phyloP scores from a whole-genome alignment of 1,284 basidiomycete species.

The Phellopilus nigrolimitatus region DNA sequence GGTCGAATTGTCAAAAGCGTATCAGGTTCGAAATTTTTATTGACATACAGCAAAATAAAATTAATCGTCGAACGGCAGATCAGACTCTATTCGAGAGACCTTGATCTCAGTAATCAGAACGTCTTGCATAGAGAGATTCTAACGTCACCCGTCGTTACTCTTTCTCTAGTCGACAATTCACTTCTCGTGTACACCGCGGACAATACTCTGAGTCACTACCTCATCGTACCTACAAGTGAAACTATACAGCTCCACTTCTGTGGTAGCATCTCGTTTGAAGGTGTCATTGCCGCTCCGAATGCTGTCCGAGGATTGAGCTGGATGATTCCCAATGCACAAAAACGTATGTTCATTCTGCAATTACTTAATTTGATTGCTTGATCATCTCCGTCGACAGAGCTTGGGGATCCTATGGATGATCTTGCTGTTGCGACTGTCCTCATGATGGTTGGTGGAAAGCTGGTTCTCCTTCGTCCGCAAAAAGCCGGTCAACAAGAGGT shows the following conservation, averaged over 20 bases:
- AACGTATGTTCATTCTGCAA: slow-evolving; percentile 54
- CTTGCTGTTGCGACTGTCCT: slow-evolving; percentile 92
- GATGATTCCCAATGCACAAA: slow-evolving; percentile 93
- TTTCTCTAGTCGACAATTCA: slow-evolving; percentile 93
- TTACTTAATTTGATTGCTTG: slow-evolving; percentile 18
- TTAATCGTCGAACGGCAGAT: slow-evolving; percentile 47
- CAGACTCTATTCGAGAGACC: slow-evolving; percentile 92
- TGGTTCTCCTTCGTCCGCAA: slow-evolving; percentile 81
- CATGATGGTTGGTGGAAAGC: slow-evolving; percentile 92
- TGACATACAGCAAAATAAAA: slow-evolving; percentile 13
- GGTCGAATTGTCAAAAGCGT: slow-evolving; percentile 75
- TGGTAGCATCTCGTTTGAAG: slow-evolving; percentile 92
- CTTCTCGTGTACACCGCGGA: slow-evolving; percentile 97
- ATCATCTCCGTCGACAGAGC: slow-evolving; percentile 43
- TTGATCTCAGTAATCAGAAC: slow-evolving; percentile 83
- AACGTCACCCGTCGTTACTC: slow-evolving; percentile 72
- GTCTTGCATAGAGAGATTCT: slow-evolving; percentile 83
- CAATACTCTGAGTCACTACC: slow-evolving; percentile 90
- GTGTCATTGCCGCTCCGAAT: slow-evolving; percentile 82
- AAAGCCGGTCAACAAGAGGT: slow-evolving; percentile 75
- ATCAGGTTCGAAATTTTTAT: slow-evolving; percentile 52
- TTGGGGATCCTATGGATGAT: slow-evolving; percentile 93
- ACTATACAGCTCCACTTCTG: slow-evolving; percentile 85
- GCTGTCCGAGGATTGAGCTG: slow-evolving; percentile 92
- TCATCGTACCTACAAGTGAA: slow-evolving; percentile 83